Evolutionary conservation across 345 rosid genomes (phyloP), one percentile per base, ranked within the genome.

Genomic region (Citropsis articulata): DNA sequence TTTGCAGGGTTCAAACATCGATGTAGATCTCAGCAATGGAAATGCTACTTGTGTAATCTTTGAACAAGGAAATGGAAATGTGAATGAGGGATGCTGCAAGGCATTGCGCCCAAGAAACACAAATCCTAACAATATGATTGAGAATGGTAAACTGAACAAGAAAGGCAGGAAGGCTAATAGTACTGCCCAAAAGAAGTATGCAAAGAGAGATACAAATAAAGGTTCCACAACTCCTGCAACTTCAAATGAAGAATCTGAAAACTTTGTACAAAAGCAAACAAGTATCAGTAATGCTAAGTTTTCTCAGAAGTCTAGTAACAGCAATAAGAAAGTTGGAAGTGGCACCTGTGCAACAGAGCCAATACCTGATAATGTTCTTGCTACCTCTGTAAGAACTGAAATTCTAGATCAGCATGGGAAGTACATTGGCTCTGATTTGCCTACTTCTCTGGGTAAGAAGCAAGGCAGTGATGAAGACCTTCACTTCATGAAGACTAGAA

Each of bases 101-200:
- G 48, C 64, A 48, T 80, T 81, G 53, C 64, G 79, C 76, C 59
- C 72, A 40, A 77, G 33, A 69, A 69, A 28, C 59, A 76, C 55
- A 68, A 33, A 65, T 76, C 28, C 45, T 38, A 73, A 25, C 28
- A 75, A 71, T 66, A 78, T 75, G 69, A 79, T 2, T 35, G 67
- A 53, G 27, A 62, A 61, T 69, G 45, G 68, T 69, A 75, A 70
- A 71, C 53, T 79, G 66, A 74, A 74, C 45, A 80, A 78, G 70
- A 81, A 78, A 61, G 64, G 73, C n/a, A 75, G 74, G 77, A 87
- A 62, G 72, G 76, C 78, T 68, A 75, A 64, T 42, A 55, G 62
- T 79, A 77, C 69, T 60, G 27, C 71, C 38, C 63, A 45, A 59
- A 72, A 35, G 76, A 86, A 77, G 75, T 57, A 80, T 28, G 80